Base-by-base conservation (phyloP, 257 asterid genomes). In the Plantago major region DNA sequence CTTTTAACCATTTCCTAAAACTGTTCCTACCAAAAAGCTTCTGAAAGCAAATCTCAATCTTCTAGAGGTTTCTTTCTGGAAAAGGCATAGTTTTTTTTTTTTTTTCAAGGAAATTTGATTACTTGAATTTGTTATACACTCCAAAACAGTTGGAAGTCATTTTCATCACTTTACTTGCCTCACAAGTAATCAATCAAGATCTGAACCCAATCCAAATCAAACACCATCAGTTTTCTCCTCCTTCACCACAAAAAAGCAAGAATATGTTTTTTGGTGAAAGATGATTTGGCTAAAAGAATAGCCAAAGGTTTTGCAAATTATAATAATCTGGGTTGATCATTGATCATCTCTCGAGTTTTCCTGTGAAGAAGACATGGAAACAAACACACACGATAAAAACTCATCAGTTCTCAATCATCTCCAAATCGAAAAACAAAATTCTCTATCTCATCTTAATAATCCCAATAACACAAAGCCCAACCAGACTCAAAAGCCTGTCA, bases 331-430 rank as follows among this genome's bases (percentile, higher is more conserved):
- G 78, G 58, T 19, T 71, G 81, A 69, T 74, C 55, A 69, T 74
- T 67, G 84, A 76, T 74, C 84, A 75, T 73, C 77, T 76, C 79
- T 73, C 80, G 84, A 73, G 52, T 80, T 76, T 81, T 77, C 94
- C 96, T 82, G 96, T 78, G 73, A 85, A 83, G 79, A 79, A 84
- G 79, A 81, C 82, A 79, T n/a, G 62, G 74, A 76, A 74, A 72
- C 70, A 70, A 78, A 65, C 75, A 71, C 63, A 33, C 30, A 42
- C 64, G 22, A 62, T 73, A 79, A 76, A 75, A 64, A 30, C 79
- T 65, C 33, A 84, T 88, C 83, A 82, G 96, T 84, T 66, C 42
- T 78, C 90, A 79, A 84, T 75, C 70, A 67, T 78, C 68, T 62
- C 37, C 65, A 62, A 62, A 71, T 52, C 10, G 54, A 65, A 42